Conservation (phyloP, 1,139 yeast species). For the Sugiyamaella castrensis region DNA sequence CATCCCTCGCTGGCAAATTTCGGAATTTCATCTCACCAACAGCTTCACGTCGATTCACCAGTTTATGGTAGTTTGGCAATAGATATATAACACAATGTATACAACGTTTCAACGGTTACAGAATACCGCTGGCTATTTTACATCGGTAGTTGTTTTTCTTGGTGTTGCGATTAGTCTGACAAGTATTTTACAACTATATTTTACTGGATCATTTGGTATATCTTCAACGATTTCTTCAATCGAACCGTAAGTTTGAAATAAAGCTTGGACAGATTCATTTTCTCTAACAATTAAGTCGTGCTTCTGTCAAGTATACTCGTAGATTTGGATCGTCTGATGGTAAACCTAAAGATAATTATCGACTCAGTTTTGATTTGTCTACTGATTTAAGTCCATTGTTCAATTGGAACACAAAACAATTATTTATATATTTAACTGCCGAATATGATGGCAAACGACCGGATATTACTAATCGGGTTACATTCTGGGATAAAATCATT, state of each 20-base stretch:
- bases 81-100: slow-evolving; percentile 17
- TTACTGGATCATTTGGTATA: slow-evolving; percentile 30
- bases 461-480: slow-evolving; percentile 56
- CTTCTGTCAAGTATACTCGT: slow-evolving; percentile 52
- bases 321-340: slow-evolving; percentile 69
- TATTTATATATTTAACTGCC: slow-evolving; percentile 85
- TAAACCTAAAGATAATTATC: slow-evolving; percentile 76
- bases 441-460: slow-evolving; percentile 66
- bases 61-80: background rate
- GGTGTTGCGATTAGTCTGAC: slow-evolving; percentile 30
- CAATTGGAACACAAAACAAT: slow-evolving; percentile 97
- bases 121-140: slow-evolving; percentile 32
- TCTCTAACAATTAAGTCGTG: slow-evolving; percentile 11
- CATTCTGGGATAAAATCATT: slow-evolving; percentile 89
- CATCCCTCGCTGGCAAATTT: too few species aligned
- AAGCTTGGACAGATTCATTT: too few species aligned
- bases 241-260: slow-evolving; percentile 26
- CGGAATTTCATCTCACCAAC: too few species aligned
- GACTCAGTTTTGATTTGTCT: slow-evolving; percentile 67
- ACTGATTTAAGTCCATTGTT: slow-evolving; percentile 70
- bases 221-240: slow-evolving; percentile 25
- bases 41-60: too few species aligned
- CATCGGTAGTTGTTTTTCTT: slow-evolving; percentile 32
- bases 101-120: slow-evolving; percentile 27
- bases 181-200: slow-evolving; percentile 32